Evolutionary conservation across 768 basidiomycete species (phyloP), one percentile per base, ranked within the genome.

Genomic region (Xerocomellus chrysenteron): DNA sequence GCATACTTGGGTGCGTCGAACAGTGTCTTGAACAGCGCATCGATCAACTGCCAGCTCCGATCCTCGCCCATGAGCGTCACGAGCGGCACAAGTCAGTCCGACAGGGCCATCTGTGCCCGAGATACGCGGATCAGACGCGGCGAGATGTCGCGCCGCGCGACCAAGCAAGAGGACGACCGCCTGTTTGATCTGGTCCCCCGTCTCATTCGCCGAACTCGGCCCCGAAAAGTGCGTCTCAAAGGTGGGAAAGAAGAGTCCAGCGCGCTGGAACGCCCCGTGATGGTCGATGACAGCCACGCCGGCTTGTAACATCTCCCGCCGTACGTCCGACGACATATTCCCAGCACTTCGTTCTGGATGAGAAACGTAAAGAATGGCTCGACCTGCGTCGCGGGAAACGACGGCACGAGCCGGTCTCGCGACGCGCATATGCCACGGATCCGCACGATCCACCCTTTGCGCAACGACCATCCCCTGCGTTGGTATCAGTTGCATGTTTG

Each of bases 61-160:
- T 81, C 57, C 43, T 21, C 77, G 33, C 78, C 76, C 80, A 92
- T 88, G 32, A 85, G 73, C 36, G 81, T 80, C 41, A 94, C 90
- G 8, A 99, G 78, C 1, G 94, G 92, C 0, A 92, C 88, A 4
- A 99, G 78, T 74, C 96, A 98, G 56, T 98, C 97, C 0, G 95
- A 92, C 2, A 98, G 94, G 9, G 97, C 95, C 44, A 92, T 87
- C 69, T 98, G 96, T 21, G 21, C 21, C 21, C 21, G 21, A 21
- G 21, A 21, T 21, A 2, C 21, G 21, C 21, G 21, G 21, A 21
- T 21, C 21, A 21, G 21, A 21, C 21, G 21, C 21, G 21, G 21
- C 21, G 21, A 21, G 21, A 21, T 21, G 21, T 21, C 21, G 21
- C 21, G 21, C 21, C 21, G 21, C 30, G 9, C 30, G 30, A 30